Conservation (phyloP, 768 basidiomycete species). For the Suillus fuscotomentosus region DNA sequence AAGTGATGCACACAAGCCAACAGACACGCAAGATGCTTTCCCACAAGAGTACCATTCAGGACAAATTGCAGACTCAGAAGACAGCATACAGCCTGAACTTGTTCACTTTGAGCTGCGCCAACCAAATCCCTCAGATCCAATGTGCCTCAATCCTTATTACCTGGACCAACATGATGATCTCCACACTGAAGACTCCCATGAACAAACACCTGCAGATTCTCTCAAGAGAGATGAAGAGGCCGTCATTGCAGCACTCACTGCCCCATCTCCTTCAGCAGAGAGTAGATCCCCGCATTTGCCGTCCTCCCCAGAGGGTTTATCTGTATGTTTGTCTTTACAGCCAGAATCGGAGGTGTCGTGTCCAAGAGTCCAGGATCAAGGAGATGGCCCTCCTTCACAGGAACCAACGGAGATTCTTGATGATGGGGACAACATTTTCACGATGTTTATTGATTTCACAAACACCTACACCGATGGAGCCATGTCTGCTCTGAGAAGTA, state of each 20-base stretch:
- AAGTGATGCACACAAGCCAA: neutral
- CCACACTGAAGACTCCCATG: neutral
- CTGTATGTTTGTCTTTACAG: neutral
- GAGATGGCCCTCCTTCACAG: neutral
- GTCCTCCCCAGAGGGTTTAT: neutral
- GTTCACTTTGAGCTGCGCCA: neutral
- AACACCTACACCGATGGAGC: neutral
- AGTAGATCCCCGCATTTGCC: neutral
- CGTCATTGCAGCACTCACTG: neutral
- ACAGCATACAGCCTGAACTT: neutral
- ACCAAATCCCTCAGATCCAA: neutral
- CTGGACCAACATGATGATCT: neutral
- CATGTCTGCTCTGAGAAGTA: neutral
- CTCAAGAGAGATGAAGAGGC: neutral
- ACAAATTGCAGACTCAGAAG: neutral
- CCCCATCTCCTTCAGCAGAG: neutral
- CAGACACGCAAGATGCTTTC: neutral
- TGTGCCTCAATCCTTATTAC: neutral
- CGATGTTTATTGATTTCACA: neutral
- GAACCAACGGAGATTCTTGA: neutral
- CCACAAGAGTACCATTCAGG: neutral
- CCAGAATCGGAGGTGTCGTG: neutral
- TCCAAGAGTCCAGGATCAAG: neutral
- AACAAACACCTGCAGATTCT: neutral
- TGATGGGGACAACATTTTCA: neutral